Base-by-base conservation (phyloP, 352 stramenopile species). In the Phytophthora kernoviae region DNA sequence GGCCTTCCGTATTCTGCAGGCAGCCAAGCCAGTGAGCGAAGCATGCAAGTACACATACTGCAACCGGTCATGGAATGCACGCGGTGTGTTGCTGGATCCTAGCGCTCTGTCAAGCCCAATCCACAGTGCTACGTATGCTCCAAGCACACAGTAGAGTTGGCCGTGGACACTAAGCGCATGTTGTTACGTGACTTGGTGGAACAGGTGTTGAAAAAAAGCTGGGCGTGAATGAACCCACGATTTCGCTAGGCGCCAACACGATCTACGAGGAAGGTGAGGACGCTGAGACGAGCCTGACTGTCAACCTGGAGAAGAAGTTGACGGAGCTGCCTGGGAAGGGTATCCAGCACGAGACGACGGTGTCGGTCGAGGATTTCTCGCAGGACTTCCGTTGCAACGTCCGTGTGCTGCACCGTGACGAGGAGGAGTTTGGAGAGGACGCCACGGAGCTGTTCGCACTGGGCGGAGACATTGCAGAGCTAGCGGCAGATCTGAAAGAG, bases 251-350 rank as follows among this genome's bases (percentile, higher is more conserved):
- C 22, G 68, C 75, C 11, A 96, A 84, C 57, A 94, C 87, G 33
- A 84, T 99, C 32, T 99, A 98, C 74, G 96, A 98, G 71, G 94
- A 98, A 77, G 97, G 96, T 20, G 94, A 98, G 33, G 96, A 94
- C 53, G 89, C 87, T 10, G 84, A 95, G 50, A 77, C 85, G 56
- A 89, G 79, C 64, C 66, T 97, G 52, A 59, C 54, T 11, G 66
- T 81, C 24, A 98, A 99, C 66, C 62, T 98, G 47, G 55, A 78
- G 52, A 98, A 98, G 76, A 84, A 81, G 22, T 68, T 96, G 8
- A 58, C 73, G 34, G 73, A 97, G 53, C 71, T 98, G 15, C 97
- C 97, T 1, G 91, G 84, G 48, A 97, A 97, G 22, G 96, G 96
- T 34, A 87, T 99, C 49, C 75, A 84, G 37, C 80, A 99, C 66